Evolutionary conservation across 495 filamentous ascomycete species (phyloP), one percentile per base, ranked within the genome.

Genomic region (Mytilinidion resinicola): DNA sequence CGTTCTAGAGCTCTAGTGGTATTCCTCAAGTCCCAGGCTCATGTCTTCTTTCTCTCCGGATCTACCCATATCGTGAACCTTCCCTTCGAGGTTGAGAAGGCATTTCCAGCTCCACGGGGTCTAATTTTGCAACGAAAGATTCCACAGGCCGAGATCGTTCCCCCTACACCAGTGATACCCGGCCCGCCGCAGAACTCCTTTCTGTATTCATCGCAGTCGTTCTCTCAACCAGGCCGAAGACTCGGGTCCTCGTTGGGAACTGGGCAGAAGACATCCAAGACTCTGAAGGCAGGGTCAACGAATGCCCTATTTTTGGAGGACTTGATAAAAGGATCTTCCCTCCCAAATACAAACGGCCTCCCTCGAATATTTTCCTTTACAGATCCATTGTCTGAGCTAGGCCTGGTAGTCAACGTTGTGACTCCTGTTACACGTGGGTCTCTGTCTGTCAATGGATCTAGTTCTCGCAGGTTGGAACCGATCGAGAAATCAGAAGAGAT

Each of bases 51-150:
- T 69, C 80, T 96, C n/a, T 78, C 85, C 15, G 91, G 91, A 4
- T 82, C 87, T 21, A 95, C 83, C 71, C 90, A 97, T 80, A 82
- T 95, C 56, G 82, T 97, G 55, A 88, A 95, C 70, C 80, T 99
- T 57, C 91, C 93, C 12, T 97, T 99, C 65, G 90, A 96, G 71
- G 86, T 96, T 37, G 89, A 96, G 65, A 83, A 80, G 49, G 90
- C 89, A 9, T 88, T 91, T 72, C 84, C 91, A 12, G 86, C 90
- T 17, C 85, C 89, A 6, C 76, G 81, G 17, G 93, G 93, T 9
- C 74, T 96, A 34, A 77, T 99, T 17, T 82, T 99, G 55, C 91
- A 96, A 67, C 75, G 91, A 39, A 95, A 87, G 60, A 70, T 79
- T 3, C 61, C 72, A 58, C 10, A 70, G 73, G 60, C 62, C 50